phyloP scores from a whole-genome alignment of 345 rosid species.

The Salix koriyanagi region DNA sequence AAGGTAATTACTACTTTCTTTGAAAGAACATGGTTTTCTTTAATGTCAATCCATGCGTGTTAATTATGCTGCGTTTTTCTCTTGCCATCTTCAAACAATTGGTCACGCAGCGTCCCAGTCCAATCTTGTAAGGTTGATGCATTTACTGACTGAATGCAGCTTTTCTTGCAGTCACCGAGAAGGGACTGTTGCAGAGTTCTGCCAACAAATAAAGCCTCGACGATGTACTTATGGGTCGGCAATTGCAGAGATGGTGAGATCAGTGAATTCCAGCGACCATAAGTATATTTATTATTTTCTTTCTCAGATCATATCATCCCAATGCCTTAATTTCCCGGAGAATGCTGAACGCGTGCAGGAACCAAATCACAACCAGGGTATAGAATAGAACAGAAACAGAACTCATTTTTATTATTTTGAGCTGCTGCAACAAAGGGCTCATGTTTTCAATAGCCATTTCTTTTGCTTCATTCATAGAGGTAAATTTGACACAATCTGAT shows the following conservation, averaged over 20 bases:
- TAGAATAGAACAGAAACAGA: constrained; percentile 2
- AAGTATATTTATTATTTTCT: neutral
- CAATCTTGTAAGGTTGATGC: neutral
- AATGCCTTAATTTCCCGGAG: neutral
- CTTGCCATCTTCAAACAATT: neutral
- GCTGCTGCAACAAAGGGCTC: neutral
- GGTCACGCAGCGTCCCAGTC: neutral
- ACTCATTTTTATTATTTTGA: neutral
- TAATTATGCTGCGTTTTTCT: neutral
- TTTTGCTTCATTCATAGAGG: neutral
- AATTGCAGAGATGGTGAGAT: constrained; percentile 61
- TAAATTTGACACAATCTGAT: constrained; percentile 23
- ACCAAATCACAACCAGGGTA: neutral
- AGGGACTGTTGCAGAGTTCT: constrained; percentile 80
- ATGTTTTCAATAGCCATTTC: constrained; percentile 7
- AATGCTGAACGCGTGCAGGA: constrained; percentile 4
- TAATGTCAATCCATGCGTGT: neutral
- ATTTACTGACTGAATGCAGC: neutral
- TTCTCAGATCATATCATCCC: neutral
- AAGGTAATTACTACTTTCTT: constrained; percentile 34
- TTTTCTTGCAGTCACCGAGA: constrained; percentile 60
- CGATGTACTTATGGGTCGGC: constrained; percentile 68
- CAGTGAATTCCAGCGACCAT: constrained; percentile 34
- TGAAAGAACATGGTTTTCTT: neutral
- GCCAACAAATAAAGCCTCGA: constrained; percentile 44